Conservation (phyloP, 768 basidiomycete species). For the Pulveroboletus sp. region DNA sequence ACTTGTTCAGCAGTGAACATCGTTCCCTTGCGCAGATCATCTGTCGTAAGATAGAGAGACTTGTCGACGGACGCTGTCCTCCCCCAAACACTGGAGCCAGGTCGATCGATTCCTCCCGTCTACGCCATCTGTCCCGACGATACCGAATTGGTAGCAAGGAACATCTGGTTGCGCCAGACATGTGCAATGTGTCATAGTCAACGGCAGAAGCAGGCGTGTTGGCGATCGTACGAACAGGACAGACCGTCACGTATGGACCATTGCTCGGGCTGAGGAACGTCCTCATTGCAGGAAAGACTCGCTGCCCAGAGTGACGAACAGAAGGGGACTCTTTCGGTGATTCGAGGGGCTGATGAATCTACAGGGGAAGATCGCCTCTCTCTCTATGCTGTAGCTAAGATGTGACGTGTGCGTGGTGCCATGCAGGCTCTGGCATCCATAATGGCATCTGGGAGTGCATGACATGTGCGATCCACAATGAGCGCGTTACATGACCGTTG, state of each 20-base stretch:
- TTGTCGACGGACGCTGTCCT: slow-evolving; percentile 37
- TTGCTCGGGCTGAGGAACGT: neutral
- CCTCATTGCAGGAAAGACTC: too few species aligned
- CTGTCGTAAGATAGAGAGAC: neutral
- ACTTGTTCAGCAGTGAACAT: neutral
- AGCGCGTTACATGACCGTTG: too few species aligned
- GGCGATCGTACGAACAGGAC: slow-evolving; percentile 44
- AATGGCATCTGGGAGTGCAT: too few species aligned
- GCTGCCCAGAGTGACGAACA: too few species aligned
- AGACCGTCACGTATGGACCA: slow-evolving; percentile 6
- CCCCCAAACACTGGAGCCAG: slow-evolving; percentile 37
- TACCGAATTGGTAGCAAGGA: slow-evolving; percentile 57
- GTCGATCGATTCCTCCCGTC: slow-evolving; percentile 32
- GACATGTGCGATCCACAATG: too few species aligned
- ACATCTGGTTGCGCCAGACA: slow-evolving; percentile 46
- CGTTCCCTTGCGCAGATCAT: too few species aligned
- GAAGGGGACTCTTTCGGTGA: too few species aligned
- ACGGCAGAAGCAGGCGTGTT: slow-evolving; percentile 38
- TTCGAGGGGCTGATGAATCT: too few species aligned
- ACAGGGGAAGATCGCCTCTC: too few species aligned
- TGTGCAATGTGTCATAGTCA: slow-evolving; percentile 60
- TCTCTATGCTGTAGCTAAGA: too few species aligned
- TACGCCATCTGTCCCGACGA: slow-evolving; percentile 28
- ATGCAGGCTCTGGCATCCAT: too few species aligned
- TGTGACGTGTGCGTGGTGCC: too few species aligned